Evolutionary conservation across 768 basidiomycete genomes (phyloP).

Genomic region (Mycena kentingensis): DNA sequence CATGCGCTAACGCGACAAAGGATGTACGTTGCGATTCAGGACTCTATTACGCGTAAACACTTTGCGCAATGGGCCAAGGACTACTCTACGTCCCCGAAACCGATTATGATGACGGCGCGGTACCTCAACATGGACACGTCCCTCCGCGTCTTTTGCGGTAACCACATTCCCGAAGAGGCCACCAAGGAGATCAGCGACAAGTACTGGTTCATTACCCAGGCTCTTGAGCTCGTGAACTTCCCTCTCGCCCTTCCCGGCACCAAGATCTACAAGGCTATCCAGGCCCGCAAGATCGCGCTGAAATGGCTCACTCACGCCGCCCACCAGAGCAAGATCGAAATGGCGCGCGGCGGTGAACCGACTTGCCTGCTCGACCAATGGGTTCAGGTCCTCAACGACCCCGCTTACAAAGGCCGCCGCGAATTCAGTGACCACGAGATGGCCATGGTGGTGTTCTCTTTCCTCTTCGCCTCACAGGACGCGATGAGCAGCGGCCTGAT

Average conservation of each 20-base stretch:
- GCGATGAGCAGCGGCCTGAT: slow-evolving; percentile 98
- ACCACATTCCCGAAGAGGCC: slow-evolving; percentile 81
- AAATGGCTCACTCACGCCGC: slow-evolving; percentile 81
- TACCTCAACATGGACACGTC: slow-evolving; percentile 97
- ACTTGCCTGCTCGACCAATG: slow-evolving; percentile 93
- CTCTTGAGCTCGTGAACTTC: slow-evolving; percentile 98
- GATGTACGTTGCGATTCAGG: slow-evolving; percentile 84
- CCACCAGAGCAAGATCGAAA: slow-evolving; percentile 72
- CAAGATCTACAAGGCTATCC: slow-evolving; percentile 91
- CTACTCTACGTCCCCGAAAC: slow-evolving; percentile 43
- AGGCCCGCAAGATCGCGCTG: slow-evolving; percentile 85
- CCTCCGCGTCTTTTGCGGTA: slow-evolving; percentile 92
- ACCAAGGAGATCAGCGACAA: slow-evolving; percentile 83
- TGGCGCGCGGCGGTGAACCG: slow-evolving; percentile 79
- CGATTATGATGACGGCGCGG: slow-evolving; percentile 90
- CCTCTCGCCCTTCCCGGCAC: slow-evolving; percentile 94
- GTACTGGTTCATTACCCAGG: slow-evolving; percentile 94
- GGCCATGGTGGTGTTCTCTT: slow-evolving; percentile 95
- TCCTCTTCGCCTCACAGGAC: slow-evolving; percentile 95
- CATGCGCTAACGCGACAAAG: slow-evolving; percentile 38
- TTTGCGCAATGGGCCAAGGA: slow-evolving; percentile 68
- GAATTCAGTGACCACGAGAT: slow-evolving; percentile 95
- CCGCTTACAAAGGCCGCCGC: slow-evolving; percentile 69
- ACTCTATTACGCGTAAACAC: slow-evolving; percentile 76
- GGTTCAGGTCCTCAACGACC: slow-evolving; percentile 73